phyloP scores from a whole-genome alignment of 169 alveolate species.

The Amoebophrya sp. region DNA sequence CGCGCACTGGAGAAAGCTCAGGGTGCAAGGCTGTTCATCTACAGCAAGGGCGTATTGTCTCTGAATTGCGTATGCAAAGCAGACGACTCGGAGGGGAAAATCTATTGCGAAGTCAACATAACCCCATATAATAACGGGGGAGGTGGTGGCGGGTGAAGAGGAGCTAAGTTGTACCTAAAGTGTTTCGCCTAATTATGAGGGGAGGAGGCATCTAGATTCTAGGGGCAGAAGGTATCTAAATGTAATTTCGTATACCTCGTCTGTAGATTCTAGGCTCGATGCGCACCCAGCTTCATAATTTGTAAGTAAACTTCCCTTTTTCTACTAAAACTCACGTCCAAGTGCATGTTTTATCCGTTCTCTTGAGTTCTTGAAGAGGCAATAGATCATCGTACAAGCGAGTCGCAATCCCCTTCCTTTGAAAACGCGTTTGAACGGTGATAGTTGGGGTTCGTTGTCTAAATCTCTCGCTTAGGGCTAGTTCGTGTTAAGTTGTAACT shows the following conservation, averaged over 20 bases:
- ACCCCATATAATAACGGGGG: neutral
- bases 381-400: too few relatives aligned
- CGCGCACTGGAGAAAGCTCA: neutral
- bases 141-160: neutral
- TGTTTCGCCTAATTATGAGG: too few relatives aligned
- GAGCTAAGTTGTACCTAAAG: too few relatives aligned
- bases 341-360: too few relatives aligned
- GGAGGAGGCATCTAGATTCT: neutral
- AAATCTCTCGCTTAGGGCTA: too few relatives aligned
- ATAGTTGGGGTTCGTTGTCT: too few relatives aligned
- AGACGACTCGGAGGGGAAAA: neutral
- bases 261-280: neutral
- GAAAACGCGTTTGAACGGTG: too few relatives aligned
- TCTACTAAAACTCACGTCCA: too few relatives aligned
- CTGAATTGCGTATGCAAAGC: neutral
- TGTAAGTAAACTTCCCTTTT: neutral
- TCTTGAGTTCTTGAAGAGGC: too few relatives aligned
- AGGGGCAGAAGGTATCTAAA: neutral
- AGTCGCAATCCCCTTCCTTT: too few relatives aligned
- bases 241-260: neutral
- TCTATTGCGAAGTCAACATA: neutral
- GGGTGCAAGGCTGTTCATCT: neutral
- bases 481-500: too few relatives aligned
- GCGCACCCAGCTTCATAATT: neutral
- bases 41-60: neutral